phyloP scores from a whole-genome alignment of 495 filamentous ascomycete genomes.

The Aspergillus biplanus region DNA sequence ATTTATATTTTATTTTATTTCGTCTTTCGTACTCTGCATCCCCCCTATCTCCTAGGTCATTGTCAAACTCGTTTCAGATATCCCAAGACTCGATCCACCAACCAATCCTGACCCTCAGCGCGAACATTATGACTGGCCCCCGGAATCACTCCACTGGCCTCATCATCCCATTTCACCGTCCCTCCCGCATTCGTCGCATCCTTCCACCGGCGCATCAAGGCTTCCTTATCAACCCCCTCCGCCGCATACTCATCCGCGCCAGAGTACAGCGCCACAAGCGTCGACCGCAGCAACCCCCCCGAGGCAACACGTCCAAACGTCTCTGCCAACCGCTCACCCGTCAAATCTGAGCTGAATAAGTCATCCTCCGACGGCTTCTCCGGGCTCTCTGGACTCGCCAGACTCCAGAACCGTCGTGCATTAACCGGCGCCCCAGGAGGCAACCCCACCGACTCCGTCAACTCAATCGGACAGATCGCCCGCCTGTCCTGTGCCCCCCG shows the following conservation, averaged over 20 bases:
- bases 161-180: constrained; percentile 52
- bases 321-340: constrained; percentile 55
- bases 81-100: constrained; percentile 56
- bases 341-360: constrained; percentile 81
- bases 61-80: constrained; percentile 57
- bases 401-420: constrained; percentile 62
- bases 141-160: constrained; percentile 58
- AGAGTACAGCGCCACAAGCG: constrained; percentile 62
- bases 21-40: constrained; percentile 2
- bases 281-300: constrained; percentile 55
- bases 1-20: constrained; percentile 14
- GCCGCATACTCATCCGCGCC: constrained; percentile 76
- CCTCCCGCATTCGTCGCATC: constrained; percentile 57
- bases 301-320: constrained; percentile 69
- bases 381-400: constrained; percentile 60
- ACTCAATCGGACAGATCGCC: constrained; percentile 59
- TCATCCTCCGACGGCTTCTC: constrained; percentile 75
- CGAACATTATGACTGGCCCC: constrained; percentile 66
- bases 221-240: constrained; percentile 61
- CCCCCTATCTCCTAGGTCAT: not conserved
- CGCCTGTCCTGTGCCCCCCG: constrained; percentile 35
- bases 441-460: constrained; percentile 50
- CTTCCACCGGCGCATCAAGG: constrained; percentile 67
- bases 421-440: constrained; percentile 59
- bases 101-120: constrained; percentile 50